Conservation (phyloP, 768 basidiomycete genomes). For the Boletus reticuloceps region DNA sequence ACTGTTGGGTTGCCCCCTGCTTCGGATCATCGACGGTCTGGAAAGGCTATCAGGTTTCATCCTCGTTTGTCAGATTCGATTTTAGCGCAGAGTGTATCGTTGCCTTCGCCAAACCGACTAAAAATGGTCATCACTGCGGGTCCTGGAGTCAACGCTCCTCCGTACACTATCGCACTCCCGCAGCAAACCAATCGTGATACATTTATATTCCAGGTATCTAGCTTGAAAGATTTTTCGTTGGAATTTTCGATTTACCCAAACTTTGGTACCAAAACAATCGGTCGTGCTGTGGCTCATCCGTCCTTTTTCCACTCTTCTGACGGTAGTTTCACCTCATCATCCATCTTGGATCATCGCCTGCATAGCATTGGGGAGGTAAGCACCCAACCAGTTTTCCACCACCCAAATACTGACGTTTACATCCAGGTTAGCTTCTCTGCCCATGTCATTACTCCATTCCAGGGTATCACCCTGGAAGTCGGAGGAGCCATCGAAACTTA, state of each 20-base stretch:
- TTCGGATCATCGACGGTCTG: conserved; percentile 32
- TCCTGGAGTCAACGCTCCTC: conserved; percentile 79
- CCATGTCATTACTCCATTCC: conserved; percentile 84
- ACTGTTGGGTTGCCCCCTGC: conserved; percentile 63
- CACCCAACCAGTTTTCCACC: background rate
- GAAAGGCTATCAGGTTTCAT: conserved; percentile 60
- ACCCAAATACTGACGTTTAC: conserved; percentile 2
- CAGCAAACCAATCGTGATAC: conserved; percentile 66
- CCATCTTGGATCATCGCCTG: conserved; percentile 89
- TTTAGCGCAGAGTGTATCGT: conserved; percentile 61
- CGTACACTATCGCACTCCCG: conserved; percentile 87
- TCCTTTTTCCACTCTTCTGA: conserved; percentile 60
- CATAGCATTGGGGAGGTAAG: conserved; percentile 91
- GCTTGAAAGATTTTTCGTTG: conserved; percentile 68
- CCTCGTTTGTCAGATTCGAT: conserved; percentile 71
- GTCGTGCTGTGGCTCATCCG: conserved; percentile 84
- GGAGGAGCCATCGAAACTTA: conserved; percentile 97
- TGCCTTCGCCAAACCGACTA: conserved; percentile 73
- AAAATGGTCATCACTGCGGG: conserved; percentile 95
- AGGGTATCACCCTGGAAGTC: conserved; percentile 88
- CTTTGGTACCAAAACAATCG: conserved; percentile 96
- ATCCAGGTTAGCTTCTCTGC: conserved; percentile 83
- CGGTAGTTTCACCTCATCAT: conserved; percentile 58
- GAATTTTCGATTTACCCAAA: conserved; percentile 97
- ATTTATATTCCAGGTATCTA: conserved; percentile 84